Conservation (phyloP, 148 eudicot species). For the Euryodendron excelsum region DNA sequence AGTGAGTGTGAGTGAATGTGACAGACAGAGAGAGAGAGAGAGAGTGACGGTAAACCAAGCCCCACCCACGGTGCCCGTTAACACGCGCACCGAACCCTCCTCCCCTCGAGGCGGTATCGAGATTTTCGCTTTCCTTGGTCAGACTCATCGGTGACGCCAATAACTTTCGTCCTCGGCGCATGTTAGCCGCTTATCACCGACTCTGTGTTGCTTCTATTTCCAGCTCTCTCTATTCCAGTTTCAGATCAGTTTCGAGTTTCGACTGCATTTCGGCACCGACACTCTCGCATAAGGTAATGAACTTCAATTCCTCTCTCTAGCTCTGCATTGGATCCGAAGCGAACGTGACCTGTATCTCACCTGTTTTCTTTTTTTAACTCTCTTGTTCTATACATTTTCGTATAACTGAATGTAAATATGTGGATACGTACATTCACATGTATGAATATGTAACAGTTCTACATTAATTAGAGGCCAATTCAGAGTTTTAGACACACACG, state of each 20-base stretch:
- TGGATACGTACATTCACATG: neutral
- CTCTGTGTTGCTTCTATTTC: neutral
- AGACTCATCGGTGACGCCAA: neutral
- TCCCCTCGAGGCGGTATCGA: conserved; percentile 2
- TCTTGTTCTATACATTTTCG: neutral
- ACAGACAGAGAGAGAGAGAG: neutral
- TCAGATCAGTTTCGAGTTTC: neutral
- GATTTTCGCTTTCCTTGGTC: conserved; percentile 5
- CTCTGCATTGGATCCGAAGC: conserved; percentile 3
- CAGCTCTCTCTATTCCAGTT: neutral
- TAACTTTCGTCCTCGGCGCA: conserved; percentile 12
- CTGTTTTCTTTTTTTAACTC: too few species aligned
- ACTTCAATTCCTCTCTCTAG: conserved; percentile 1
- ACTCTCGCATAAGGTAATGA: conserved; percentile 9
- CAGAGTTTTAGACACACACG: neutral
- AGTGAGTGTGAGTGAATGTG: neutral
- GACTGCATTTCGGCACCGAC: neutral
- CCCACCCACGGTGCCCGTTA: conserved; percentile 10
- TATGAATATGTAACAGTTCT: neutral
- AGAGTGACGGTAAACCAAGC: neutral
- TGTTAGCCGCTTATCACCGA: neutral
- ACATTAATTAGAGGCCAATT: neutral
- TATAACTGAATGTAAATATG: neutral
- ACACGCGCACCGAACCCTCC: neutral
- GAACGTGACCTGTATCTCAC: neutral